Evolutionary conservation across 2,329 filamentous ascomycete species (phyloP).

Genomic region (Canariomyces notabilis): DNA sequence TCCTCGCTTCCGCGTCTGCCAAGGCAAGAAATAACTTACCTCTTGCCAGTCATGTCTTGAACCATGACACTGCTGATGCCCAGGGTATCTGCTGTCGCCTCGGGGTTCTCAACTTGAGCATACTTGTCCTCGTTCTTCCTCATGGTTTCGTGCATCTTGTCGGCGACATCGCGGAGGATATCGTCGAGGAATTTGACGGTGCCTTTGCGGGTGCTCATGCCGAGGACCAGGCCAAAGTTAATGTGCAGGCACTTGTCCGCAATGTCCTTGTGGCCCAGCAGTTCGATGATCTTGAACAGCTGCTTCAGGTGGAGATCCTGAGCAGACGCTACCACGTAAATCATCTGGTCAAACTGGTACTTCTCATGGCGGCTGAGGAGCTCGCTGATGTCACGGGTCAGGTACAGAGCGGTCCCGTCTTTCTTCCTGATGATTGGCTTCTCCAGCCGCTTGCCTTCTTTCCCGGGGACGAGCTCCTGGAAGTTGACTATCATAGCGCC

Average conservation of each 20-base stretch:
- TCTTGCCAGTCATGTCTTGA: conserved; percentile 95
- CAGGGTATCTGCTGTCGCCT: conserved; percentile 75
- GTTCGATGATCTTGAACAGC: conserved; percentile 70
- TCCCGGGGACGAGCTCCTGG: conserved; percentile 59
- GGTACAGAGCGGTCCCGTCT: conserved; percentile 70
- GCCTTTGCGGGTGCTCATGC: conserved; percentile 65
- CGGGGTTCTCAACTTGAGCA: conserved; percentile 78
- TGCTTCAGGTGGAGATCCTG: conserved; percentile 70
- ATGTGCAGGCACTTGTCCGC: conserved; percentile 66
- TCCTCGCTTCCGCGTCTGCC: not conserved
- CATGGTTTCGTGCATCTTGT: conserved; percentile 99
- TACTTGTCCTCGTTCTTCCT: conserved; percentile 86
- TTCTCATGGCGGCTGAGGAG: conserved; percentile 59
- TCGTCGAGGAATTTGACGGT: conserved; percentile 71
- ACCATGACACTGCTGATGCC: conserved; percentile 97
- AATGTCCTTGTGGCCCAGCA: conserved; percentile 65
- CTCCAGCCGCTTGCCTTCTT: conserved; percentile 64
- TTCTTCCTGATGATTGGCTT: conserved; percentile 67
- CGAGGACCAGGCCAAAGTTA: conserved; percentile 69
- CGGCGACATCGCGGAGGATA: conserved; percentile 72
- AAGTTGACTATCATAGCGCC: conserved; percentile 71
- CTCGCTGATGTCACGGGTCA: conserved; percentile 74
- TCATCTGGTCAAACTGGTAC: conserved; percentile 71
- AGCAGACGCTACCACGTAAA: conserved; percentile 69
- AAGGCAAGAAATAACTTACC: conserved; percentile 43